Percentiles rank a stretch among this genome's conserved stretches.
phyloP scores from a whole-genome alignment of 228 moss, liverwort and hornwort genomes.

The Sphagnum magellanicum region DNA sequence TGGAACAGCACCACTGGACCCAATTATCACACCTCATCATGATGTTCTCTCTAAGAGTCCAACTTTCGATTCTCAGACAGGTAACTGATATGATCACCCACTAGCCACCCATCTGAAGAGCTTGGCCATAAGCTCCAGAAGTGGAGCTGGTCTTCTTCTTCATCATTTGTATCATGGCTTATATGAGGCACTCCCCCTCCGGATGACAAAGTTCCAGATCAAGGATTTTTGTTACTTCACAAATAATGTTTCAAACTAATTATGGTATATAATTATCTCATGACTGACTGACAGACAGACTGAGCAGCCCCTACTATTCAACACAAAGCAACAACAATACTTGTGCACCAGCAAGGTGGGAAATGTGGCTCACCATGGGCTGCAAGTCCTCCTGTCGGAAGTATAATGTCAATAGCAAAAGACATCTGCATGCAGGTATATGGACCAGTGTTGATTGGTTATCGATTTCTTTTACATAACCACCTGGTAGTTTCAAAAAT shows the following conservation, averaged over 20 bases:
- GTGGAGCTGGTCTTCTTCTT: too few species aligned
- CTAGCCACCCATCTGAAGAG: too few species aligned
- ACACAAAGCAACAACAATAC: background rate
- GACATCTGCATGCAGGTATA: constrained; percentile 74
- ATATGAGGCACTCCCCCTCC: background rate
- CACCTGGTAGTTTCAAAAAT: background rate
- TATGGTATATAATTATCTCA: too few species aligned
- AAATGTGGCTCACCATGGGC: constrained; percentile 54
- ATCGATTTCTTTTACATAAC: too few species aligned
- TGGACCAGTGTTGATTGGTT: background rate
- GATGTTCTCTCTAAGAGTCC: background rate
- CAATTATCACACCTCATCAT: background rate
- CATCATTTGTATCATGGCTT: too few species aligned
- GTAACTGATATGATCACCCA: too few species aligned
- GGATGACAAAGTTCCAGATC: background rate
- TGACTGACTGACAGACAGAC: too few species aligned
- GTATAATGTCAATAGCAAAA: constrained; percentile 50
- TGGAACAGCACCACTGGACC: background rate
- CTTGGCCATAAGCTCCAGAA: too few species aligned
- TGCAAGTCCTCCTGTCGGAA: constrained; percentile 69
- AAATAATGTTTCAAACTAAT: background rate
- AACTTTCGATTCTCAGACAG: too few species aligned
- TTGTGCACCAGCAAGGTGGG: background rate
- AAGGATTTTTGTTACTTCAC: background rate
- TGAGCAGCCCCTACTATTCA: background rate